Base-by-base conservation (phyloP, 352 stramenopile species). In the Bremia lactucae region DNA sequence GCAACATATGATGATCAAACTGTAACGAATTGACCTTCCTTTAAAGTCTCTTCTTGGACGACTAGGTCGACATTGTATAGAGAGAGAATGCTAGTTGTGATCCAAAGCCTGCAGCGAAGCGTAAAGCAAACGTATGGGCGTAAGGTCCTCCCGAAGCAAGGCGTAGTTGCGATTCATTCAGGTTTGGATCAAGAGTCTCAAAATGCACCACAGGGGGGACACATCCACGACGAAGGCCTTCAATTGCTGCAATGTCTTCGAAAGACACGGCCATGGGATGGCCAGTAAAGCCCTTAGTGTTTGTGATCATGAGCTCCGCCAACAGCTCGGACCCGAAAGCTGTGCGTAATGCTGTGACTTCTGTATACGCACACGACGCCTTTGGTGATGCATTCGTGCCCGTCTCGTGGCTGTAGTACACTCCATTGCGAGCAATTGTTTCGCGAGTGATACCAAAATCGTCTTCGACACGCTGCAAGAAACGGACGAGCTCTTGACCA, bases 351-450 rank as follows among this genome's bases (percentile, higher is more conserved):
- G 71, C 67, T 1, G 53, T 67, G 18, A 87, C 64, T 71, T 98
- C 95, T 44, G 97, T 96, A 46, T 84, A 93, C n/a, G 93, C 83
- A 68, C 95, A 98, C 43, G 85, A 96, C 7, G 72, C 75, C 31
- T 67, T 91, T 21, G 80, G 66, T 2, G 90, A 96, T 14, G 93
- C 87, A 69, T 98, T 96, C 18, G 93, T 98, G 46, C 85, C 92
- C 15, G 95, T 98, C 62, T 98, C 95, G 56, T 98, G 95, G 36
- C 86, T 97, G 67, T 98, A 97, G 64, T 98, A 98, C 15, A 97
- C 87, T 51, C 95, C 95, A 45, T 96, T 68, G 7, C 54, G 65
- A 2, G 89, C 92, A 42, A 98, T 90, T 39, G 95, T 71, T 26
- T 75, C 62, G 31, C 93, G 87, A 19, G 80, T 86, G 36, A 98